phyloP scores from a whole-genome alignment of 345 rosid species.

The Salix purpurea region DNA sequence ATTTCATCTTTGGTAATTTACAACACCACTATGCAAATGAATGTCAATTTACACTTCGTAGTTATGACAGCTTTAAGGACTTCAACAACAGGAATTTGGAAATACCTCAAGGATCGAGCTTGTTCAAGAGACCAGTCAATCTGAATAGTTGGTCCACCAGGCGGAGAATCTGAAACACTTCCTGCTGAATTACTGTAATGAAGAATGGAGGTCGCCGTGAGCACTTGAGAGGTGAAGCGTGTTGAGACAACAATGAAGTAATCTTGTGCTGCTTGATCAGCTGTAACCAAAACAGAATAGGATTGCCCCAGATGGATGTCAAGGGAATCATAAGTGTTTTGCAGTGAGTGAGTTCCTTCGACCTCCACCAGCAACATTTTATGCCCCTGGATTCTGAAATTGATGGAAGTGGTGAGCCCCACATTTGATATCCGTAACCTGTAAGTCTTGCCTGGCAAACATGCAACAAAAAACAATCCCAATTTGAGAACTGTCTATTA shows the following conservation, averaged over 20 bases:
- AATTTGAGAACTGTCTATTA: background rate
- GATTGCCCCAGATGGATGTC: slow-evolving; percentile 33
- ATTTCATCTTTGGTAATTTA: background rate
- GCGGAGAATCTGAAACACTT: slow-evolving; percentile 25
- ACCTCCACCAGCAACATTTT: slow-evolving; percentile 27
- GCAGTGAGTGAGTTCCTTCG: slow-evolving; percentile 31
- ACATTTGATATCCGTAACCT: slow-evolving; percentile 33
- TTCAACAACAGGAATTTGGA: background rate
- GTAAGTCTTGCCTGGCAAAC: slow-evolving; percentile 28
- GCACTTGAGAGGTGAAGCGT: slow-evolving; percentile 22
- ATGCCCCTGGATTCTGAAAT: slow-evolving; percentile 33
- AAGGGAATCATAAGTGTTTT: slow-evolving; percentile 26
- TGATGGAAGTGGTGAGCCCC: slow-evolving; percentile 23
- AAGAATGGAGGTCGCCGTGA: slow-evolving; percentile 21
- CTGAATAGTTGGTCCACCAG: slow-evolving; percentile 28
- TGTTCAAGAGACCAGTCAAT: slow-evolving; percentile 31
- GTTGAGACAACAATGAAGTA: slow-evolving; percentile 26
- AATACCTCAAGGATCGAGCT: slow-evolving; percentile 30
- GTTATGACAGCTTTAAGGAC: no score
- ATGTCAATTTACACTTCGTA: background rate
- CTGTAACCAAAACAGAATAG: slow-evolving; percentile 27
- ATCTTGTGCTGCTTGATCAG: slow-evolving; percentile 27
- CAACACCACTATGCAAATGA: background rate
- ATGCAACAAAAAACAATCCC: background rate
- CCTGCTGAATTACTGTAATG: slow-evolving; percentile 27